Evolutionary conservation across 2,329 filamentous ascomycete genomes (phyloP).

Genomic region (Talaromyces verruculosus): DNA sequence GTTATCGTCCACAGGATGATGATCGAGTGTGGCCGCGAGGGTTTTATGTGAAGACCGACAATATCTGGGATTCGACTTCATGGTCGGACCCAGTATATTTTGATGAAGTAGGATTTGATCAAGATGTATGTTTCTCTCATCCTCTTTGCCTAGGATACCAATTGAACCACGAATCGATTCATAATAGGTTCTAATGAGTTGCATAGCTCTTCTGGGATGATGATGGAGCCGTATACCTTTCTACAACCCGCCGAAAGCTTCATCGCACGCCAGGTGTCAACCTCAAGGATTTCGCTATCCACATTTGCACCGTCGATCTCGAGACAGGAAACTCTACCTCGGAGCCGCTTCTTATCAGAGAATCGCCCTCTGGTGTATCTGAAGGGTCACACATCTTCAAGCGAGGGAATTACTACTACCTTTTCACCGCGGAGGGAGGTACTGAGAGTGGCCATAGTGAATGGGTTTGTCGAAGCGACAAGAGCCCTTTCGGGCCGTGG

Average conservation of each 20-base stretch:
- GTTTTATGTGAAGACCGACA: constrained; percentile 10
- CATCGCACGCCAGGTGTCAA: constrained; percentile 40
- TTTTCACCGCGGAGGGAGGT: constrained; percentile 57
- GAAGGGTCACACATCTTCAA: constrained; percentile 59
- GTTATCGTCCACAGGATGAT: constrained; percentile 10
- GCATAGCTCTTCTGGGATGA: constrained; percentile 36
- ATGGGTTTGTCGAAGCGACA: constrained; percentile 58
- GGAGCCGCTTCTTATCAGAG: constrained; percentile 43
- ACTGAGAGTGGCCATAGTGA: constrained; percentile 62
- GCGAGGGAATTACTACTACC: constrained; percentile 55
- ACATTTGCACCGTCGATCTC: constrained; percentile 39
- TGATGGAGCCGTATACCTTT: constrained; percentile 48
- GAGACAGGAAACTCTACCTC: constrained; percentile 34
- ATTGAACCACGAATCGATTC: not conserved
- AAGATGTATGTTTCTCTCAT: constrained; percentile 44
- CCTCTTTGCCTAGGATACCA: not conserved
- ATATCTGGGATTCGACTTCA: constrained; percentile 17
- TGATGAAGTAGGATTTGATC: constrained; percentile 36
- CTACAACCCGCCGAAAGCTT: constrained; percentile 28
- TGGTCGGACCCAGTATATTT: constrained; percentile 18
- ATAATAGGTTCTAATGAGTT: not conserved
- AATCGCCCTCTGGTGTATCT: constrained; percentile 45
- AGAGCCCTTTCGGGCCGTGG: constrained; percentile 60
- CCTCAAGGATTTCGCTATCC: constrained; percentile 53
- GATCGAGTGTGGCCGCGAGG: constrained; percentile 14